Percentiles rank a stretch among this genome's conserved stretches.
phyloP scores from a whole-genome alignment of 2,329 filamentous ascomycete genomes.

The Coleophoma eucalyptorum region DNA sequence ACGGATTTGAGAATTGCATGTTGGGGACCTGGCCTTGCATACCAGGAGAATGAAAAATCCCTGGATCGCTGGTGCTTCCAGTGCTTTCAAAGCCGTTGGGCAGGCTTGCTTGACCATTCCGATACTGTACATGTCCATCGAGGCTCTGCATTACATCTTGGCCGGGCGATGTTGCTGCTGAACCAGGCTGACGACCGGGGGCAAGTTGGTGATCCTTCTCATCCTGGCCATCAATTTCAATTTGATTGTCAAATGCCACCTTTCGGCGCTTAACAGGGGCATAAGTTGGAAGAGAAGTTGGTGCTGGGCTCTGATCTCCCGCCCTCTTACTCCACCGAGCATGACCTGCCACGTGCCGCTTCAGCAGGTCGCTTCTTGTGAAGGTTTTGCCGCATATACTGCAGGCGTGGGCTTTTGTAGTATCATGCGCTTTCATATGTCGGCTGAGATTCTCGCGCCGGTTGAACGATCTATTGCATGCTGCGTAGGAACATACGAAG shows the following conservation, averaged over 20 bases:
- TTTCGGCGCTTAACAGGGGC: constrained; percentile 10
- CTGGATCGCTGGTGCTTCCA: background rate
- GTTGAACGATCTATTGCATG: constrained; percentile 15
- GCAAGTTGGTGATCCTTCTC: background rate
- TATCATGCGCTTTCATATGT: constrained; percentile 17
- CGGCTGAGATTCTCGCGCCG: constrained; percentile 21
- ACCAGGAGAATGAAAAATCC: background rate
- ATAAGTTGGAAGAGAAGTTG: background rate
- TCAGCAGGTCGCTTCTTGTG: constrained; percentile 19
- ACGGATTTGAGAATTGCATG: background rate
- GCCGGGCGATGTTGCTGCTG: background rate
- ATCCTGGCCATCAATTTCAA: background rate
- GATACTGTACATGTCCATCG: background rate
- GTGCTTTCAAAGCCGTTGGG: background rate
- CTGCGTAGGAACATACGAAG: constrained; percentile 10
- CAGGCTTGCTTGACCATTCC: background rate
- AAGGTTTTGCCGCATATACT: constrained; percentile 19
- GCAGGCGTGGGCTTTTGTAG: constrained; percentile 14
- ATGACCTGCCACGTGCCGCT: constrained; percentile 19
- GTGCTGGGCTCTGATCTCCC: background rate
- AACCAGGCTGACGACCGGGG: background rate
- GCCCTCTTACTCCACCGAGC: constrained; percentile 16
- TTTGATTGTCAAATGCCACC: background rate
- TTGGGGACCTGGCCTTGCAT: too few species aligned
- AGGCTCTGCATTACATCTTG: background rate